phyloP scores from a whole-genome alignment of 2,329 filamentous ascomycete genomes.

The Meredithiella fracta region DNA sequence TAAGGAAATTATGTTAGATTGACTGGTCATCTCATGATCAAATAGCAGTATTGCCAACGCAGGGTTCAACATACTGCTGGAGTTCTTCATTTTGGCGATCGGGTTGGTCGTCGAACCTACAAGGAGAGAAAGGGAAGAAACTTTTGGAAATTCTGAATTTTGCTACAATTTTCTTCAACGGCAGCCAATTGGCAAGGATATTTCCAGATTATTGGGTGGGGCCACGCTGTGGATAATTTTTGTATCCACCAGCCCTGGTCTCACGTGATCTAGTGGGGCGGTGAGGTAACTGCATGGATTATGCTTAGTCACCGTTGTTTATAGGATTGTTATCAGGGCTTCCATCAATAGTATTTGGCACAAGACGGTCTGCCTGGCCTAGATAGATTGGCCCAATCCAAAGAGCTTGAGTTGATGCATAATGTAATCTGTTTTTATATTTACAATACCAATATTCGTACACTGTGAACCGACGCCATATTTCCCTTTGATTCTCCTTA shows the following conservation, averaged over 20 bases:
- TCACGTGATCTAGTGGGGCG: constrained; percentile 5
- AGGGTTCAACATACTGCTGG: constrained; percentile 8
- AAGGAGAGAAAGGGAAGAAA: constrained; percentile 6
- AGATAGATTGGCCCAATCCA: too few species aligned
- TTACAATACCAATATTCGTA: neutral
- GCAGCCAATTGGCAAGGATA: neutral
- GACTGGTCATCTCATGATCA: neutral
- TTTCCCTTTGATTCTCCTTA: neutral
- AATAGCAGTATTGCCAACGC: neutral
- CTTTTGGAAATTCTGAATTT: constrained; percentile 1
- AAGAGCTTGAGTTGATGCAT: too few species aligned
- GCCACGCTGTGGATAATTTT: neutral
- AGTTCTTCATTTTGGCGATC: constrained; percentile 15
- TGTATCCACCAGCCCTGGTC: constrained; percentile 4
- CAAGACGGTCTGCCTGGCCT: neutral
- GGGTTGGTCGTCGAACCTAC: constrained; percentile 12
- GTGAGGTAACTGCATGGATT: neutral
- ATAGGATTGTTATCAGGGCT: neutral
- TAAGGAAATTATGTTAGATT: constrained; percentile 10
- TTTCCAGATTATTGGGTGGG: constrained; percentile 6
- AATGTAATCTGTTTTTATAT: neutral
- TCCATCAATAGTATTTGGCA: neutral
- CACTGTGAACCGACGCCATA: neutral
- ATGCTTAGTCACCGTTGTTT: neutral
- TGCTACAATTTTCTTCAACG: constrained; percentile 4